Evolutionary conservation across 495 filamentous ascomycete species (phyloP).

Genomic region (Apiosordaria backusii): DNA sequence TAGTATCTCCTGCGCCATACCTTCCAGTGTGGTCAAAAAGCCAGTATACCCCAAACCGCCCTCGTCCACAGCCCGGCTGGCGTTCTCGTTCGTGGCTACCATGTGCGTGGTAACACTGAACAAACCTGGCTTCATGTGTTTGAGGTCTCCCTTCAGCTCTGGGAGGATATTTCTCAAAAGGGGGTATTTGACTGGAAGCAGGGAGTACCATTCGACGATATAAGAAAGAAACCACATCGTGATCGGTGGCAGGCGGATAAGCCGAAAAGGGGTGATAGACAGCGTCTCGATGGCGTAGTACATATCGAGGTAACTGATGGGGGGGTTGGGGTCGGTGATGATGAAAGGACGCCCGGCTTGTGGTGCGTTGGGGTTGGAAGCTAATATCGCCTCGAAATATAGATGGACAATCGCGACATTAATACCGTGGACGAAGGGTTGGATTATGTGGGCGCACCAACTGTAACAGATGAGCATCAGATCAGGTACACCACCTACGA

Average conservation of each 20-base stretch:
- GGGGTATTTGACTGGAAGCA: conserved; percentile 40
- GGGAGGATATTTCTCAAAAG: conserved; percentile 45
- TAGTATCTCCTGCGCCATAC: conserved; percentile 51
- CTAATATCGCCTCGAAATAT: conserved; percentile 48
- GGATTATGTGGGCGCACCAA: conserved; percentile 49
- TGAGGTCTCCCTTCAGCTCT: conserved; percentile 38
- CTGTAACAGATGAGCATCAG: conserved; percentile 24
- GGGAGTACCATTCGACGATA: conserved; percentile 47
- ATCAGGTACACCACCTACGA: too few relatives aligned
- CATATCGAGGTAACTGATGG: conserved; percentile 33
- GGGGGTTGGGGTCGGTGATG: conserved; percentile 41
- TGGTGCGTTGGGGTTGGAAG: conserved; percentile 22
- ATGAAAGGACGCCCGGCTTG: conserved; percentile 41
- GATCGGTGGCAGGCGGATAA: conserved; percentile 38
- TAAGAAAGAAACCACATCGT: conserved; percentile 48
- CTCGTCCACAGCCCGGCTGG: conserved; percentile 37
- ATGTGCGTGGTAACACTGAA: conserved; percentile 53
- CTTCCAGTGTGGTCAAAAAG: conserved; percentile 51
- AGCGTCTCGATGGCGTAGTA: conserved; percentile 27
- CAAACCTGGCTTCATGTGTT: conserved; percentile 51
- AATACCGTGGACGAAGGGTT: conserved; percentile 55
- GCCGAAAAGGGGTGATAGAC: conserved; percentile 31
- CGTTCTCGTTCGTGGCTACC: conserved; percentile 46
- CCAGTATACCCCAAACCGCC: conserved; percentile 53
- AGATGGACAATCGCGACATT: conserved; percentile 58